A percentile compares a stretch with the other conserved stretches of the same genome.
phyloP scores from a whole-genome alignment of 805 yeast species.

The Saturnispora serradocipensis region DNA sequence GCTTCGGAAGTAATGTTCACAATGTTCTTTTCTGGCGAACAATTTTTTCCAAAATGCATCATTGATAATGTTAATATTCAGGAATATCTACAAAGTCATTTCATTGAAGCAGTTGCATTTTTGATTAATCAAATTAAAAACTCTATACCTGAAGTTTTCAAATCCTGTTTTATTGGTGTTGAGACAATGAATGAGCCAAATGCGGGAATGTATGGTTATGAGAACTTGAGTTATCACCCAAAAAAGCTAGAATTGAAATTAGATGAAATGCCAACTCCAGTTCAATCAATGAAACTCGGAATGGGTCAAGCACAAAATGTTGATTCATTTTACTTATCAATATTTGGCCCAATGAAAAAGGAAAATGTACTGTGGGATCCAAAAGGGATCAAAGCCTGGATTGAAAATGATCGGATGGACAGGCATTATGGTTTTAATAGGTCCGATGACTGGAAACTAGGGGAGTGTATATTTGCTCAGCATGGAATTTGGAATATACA shows the following conservation, averaged over 20 bases:
- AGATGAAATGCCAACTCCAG: slow-evolving; percentile 77
- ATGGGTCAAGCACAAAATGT: slow-evolving; percentile 65
- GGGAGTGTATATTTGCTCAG: slow-evolving; percentile 72
- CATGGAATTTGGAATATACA: slow-evolving; percentile 65
- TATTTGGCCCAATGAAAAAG: slow-evolving; percentile 66
- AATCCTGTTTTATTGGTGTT: slow-evolving; percentile 54
- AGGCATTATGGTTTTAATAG: slow-evolving; percentile 63
- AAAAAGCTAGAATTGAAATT: slow-evolving; percentile 56
- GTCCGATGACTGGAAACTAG: slow-evolving; percentile 53
- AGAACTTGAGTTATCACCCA: slow-evolving; percentile 47
- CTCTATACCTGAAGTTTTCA: slow-evolving; percentile 37
- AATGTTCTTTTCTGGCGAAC: slow-evolving; percentile 68
- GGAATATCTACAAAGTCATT: slow-evolving; percentile 61
- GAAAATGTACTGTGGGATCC: slow-evolving; percentile 57
- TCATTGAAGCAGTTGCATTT: slow-evolving; percentile 42
- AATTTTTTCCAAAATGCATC: slow-evolving; percentile 65
- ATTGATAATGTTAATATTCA: slow-evolving; percentile 72
- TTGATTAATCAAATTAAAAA: slow-evolving; percentile 34
- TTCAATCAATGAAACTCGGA: slow-evolving; percentile 66
- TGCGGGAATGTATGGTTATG: slow-evolving; percentile 59
- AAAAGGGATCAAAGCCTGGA: slow-evolving; percentile 61
- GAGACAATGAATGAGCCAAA: slow-evolving; percentile 86
- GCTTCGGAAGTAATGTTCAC: slow-evolving; percentile 81
- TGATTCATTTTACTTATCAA: slow-evolving; percentile 59
- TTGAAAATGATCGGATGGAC: slow-evolving; percentile 44